These are phyloP conservation scores for Curvularia hawaiiensis DNA, from an alignment of 2,329 filamentous ascomycete species.

Conservation along the genomic window DNA sequence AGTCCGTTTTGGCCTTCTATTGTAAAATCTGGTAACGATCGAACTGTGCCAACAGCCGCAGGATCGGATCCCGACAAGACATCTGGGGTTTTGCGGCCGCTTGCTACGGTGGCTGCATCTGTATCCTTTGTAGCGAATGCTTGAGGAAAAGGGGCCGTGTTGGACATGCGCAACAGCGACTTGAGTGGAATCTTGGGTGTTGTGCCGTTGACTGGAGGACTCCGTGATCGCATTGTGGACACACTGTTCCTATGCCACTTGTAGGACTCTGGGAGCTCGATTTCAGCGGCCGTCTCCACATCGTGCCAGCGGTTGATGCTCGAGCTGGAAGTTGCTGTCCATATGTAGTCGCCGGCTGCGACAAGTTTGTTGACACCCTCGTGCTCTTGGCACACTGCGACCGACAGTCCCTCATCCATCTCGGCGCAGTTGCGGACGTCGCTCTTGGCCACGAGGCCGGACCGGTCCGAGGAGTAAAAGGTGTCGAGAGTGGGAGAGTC, in stretches of 20 bases:
- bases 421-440: slow-evolving; percentile 79
- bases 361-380: slow-evolving; percentile 74
- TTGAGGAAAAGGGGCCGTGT: slow-evolving; percentile 75
- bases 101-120: slow-evolving; percentile 60
- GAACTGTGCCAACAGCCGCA: slow-evolving; percentile 44
- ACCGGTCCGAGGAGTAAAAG: slow-evolving; percentile 94
- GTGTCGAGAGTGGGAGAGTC: slow-evolving; percentile 82
- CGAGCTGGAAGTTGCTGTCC: slow-evolving; percentile 88
- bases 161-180: slow-evolving; percentile 81
- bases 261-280: slow-evolving; percentile 61
- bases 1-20: slow-evolving; percentile 95
- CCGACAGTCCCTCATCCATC: slow-evolving; percentile 84
- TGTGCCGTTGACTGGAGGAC: slow-evolving; percentile 40
- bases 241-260: slow-evolving; percentile 61
- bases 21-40: slow-evolving; percentile 53
- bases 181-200: slow-evolving; percentile 72
- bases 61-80: slow-evolving; percentile 52
- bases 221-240: slow-evolving; percentile 50
- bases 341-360: slow-evolving; percentile 74
- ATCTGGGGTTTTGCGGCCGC: slow-evolving; percentile 64
- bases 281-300: slow-evolving; percentile 76
- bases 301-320: slow-evolving; percentile 93
- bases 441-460: slow-evolving; percentile 93
- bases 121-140: slow-evolving; percentile 58
- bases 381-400: slow-evolving; percentile 92